These are phyloP conservation scores for Ulmus americana DNA, from an alignment of 331 rosid species.

Conservation along the genomic window DNA sequence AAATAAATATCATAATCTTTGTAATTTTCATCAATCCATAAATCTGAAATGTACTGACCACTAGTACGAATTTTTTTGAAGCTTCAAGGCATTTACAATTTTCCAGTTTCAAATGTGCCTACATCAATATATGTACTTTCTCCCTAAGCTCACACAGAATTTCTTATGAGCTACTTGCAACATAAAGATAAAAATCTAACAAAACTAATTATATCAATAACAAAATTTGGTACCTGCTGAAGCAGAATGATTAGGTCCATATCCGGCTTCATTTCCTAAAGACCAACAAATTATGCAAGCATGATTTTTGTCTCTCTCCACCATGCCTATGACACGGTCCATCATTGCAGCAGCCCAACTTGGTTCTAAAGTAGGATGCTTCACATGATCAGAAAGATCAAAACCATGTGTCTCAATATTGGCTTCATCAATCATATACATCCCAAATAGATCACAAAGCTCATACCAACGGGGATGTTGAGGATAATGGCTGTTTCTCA, in stretches of 20 bases:
- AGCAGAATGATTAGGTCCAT: conserved; percentile 91
- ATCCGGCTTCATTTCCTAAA: conserved; percentile 87
- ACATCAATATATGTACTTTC: background rate
- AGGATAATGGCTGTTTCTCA: conserved; percentile 97
- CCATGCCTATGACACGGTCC: conserved; percentile 97
- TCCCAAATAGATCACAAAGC: conserved; percentile 84
- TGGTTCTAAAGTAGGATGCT: conserved; percentile 86
- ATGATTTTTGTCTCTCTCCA: conserved; percentile 95
- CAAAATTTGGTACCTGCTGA: conserved; percentile 51
- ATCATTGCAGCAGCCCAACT: conserved; percentile 90
- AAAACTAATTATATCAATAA: background rate
- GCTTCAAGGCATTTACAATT: background rate
- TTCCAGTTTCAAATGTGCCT: background rate
- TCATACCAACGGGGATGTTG: conserved; percentile 98
- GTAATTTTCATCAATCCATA: background rate
- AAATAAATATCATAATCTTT: too few relatives aligned
- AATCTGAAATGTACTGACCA: background rate
- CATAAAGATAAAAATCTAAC: too few relatives aligned
- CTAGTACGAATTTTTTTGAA: background rate
- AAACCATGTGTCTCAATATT: conserved; percentile 91
- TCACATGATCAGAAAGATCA: conserved; percentile 55
- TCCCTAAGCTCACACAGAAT: background rate
- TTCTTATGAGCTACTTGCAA: conserved; percentile 4
- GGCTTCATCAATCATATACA: conserved; percentile 98
- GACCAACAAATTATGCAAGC: conserved; percentile 85